A percentile compares a stretch with the other conserved stretches of the same genome.
These are phyloP conservation scores for Xylariaceae sp. DNA, from an alignment of 2,329 filamentous ascomycete genomes.

Conservation along the genomic window DNA sequence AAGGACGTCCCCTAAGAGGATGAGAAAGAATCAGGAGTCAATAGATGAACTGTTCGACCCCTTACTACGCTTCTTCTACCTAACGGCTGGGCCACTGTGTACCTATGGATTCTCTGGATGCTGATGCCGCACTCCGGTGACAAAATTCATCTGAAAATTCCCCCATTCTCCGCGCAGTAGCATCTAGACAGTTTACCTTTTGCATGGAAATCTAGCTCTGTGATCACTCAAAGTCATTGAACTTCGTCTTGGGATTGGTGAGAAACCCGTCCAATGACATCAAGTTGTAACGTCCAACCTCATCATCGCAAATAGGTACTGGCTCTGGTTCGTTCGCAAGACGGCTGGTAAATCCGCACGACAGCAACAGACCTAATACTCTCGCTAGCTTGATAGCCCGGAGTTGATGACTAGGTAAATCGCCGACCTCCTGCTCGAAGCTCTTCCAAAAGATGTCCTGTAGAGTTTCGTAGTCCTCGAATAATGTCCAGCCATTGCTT, in stretches of 20 bases:
- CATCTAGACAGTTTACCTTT: no score
- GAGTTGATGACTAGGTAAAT: slow-evolving; percentile 24
- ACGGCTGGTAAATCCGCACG: slow-evolving; percentile 36
- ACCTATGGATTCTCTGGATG: no score
- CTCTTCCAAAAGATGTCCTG: slow-evolving; percentile 32
- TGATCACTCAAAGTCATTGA: slow-evolving; percentile 18
- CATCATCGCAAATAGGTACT: slow-evolving; percentile 35
- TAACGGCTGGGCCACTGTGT: no score
- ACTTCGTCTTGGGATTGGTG: slow-evolving; percentile 33
- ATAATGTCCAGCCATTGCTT: slow-evolving; percentile 31
- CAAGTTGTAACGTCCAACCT: slow-evolving; percentile 37
- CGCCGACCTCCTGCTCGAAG: slow-evolving; percentile 29
- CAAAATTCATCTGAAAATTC: no score
- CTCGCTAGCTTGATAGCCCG: slow-evolving; percentile 31
- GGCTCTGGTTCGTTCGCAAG: slow-evolving; percentile 34
- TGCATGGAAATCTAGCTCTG: no score
- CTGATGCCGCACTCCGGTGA: no score
- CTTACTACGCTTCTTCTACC: no score
- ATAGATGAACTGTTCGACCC: no score
- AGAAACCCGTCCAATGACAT: slow-evolving; percentile 35
- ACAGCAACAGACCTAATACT: slow-evolving; percentile 32
- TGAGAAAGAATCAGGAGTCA: no score
- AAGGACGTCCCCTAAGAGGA: no score
- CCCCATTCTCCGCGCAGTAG: no score
- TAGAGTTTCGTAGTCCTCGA: slow-evolving; percentile 31